Base-by-base conservation (phyloP, 2,329 filamentous ascomycete genomes). In the Aspergillus clavatus region DNA sequence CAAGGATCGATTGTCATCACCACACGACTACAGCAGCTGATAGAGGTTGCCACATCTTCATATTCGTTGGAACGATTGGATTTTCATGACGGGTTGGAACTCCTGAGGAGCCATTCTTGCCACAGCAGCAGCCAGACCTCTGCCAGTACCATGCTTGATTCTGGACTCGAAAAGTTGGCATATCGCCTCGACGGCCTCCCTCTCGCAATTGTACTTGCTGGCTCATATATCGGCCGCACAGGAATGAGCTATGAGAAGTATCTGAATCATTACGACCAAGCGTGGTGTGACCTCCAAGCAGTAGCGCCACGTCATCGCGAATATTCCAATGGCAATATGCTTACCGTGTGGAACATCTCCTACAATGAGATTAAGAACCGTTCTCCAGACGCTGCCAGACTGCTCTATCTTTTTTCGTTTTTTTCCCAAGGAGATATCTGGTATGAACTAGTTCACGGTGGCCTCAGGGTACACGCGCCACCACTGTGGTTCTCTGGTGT, bases 341-440 rank as follows among this genome's bases (percentile, higher is more conserved):
- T 43, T 7, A n/a, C 39, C 2, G 40, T 40, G n/a, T 47, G 26
- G 26, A 14, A 27, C 19, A 33, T 43, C 23, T 26, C 35, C 19
- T 47, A 47, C 12, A 14, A 28, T 2, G 45, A 43, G 10, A 29
- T 47, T 4, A 3, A 40, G 19, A 36, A 18, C 7, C 35, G 35
- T 5, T 16, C 36, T 19, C 21, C 19, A 5, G 11, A 18, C 16
- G 35, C 45, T 7, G 27, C 45, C 7, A 7, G 28, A 22, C 36
- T 47, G 8, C 22, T 47, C 8, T 22, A 43, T 6, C 7, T 43
- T 12, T 40, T 47, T 27, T 31, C 44, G 14, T 37, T 14, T 11
- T 46, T 46, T 27, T 18, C 42, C 28, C 23, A 42, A n/a, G 18
- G 26, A 16, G 39, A 46, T 22, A 46, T 46, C 19, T 46, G 38